Evolutionary conservation across 2,329 filamentous ascomycete species (phyloP), one percentile per base, ranked within the genome.

Genomic region (Didymella lethalis): DNA sequence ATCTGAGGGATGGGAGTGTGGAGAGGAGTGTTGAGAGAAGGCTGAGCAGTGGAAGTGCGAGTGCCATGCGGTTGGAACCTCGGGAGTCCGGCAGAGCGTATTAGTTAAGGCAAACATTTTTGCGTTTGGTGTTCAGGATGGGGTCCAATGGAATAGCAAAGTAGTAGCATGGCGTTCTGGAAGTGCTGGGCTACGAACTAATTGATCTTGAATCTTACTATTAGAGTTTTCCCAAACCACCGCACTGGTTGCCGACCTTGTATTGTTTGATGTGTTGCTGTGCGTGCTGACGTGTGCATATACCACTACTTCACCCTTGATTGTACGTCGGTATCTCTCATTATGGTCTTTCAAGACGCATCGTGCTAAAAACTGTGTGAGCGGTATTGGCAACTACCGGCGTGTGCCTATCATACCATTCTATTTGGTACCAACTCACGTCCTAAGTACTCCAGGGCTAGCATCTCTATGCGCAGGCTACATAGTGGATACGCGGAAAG

Each of bases 71-170:
- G 5, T 45, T 32, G 23, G 48, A 52, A 7, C 51, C 57, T 14
- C 43, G 57, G 29, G 48, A 55, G 8, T 53, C 57, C 11, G 57
- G 52, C 4, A 51, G 57, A 29, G 57, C 51, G 14, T 31, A 31
- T 28, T 60, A 38, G 29, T 7, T 1, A 3, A 7, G 6, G 5
- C 2, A 20, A 10, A 7, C 16, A 12, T 7, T 2, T 38, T 23
- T 29, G 14, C 8, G 23, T 40, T 16, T 14, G 32, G 40, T 14
- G 34, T 47, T 55, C 23, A 29, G 25, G n/a, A 14, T 28, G 41
- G 25, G 18, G 23, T 3, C 41, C 28, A 8, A n/a, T 28, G 23
- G 6, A 12, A 16, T 12, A 14, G 41, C 41, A 18, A 16, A 44
- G 26, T 5, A 7, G 41, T 4, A 12, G 18, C 25, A n/a, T 28